phyloP scores from a whole-genome alignment of 2,329 filamentous ascomycete species.

The Rutstroemia sp. region DNA sequence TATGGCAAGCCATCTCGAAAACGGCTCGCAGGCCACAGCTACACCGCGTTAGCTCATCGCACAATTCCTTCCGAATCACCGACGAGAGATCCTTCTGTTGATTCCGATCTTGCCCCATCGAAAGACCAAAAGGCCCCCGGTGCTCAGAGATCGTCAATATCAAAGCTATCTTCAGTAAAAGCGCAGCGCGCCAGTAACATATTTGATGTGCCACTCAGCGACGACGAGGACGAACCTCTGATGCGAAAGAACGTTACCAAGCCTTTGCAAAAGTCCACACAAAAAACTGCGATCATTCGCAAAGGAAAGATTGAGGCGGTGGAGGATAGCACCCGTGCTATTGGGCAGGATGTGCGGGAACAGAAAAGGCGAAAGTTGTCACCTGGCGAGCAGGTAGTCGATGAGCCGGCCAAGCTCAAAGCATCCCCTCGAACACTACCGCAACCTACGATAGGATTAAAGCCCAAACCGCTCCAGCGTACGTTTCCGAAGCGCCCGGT shows the following conservation, averaged over 20 bases:
- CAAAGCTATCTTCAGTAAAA: constrained; percentile 1
- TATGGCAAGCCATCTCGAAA: constrained; percentile 28
- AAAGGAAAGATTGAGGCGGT: not conserved
- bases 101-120: constrained; percentile 3
- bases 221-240: constrained; percentile 11
- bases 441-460: not conserved
- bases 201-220: constrained; percentile 23
- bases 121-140: constrained; percentile 1
- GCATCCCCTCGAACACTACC: not conserved
- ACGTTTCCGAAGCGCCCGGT: not conserved
- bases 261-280: constrained; percentile 2
- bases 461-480: not conserved
- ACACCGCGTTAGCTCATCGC: constrained; percentile 15
- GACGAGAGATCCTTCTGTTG: constrained; percentile 2
- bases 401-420: constrained; percentile 3
- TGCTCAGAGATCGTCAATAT: not conserved
- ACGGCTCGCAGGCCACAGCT: constrained; percentile 24
- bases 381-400: constrained; percentile 8
- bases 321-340: not conserved
- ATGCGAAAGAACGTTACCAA: constrained; percentile 7
- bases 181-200: constrained; percentile 9
- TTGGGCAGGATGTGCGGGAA: constrained; percentile 10
- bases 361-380: constrained; percentile 25
- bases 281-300: not conserved
- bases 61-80: constrained; percentile 18